These are phyloP conservation scores for Globisporangium ultimum DNA, from an alignment of 352 stramenopile species.

Conservation along the genomic window DNA sequence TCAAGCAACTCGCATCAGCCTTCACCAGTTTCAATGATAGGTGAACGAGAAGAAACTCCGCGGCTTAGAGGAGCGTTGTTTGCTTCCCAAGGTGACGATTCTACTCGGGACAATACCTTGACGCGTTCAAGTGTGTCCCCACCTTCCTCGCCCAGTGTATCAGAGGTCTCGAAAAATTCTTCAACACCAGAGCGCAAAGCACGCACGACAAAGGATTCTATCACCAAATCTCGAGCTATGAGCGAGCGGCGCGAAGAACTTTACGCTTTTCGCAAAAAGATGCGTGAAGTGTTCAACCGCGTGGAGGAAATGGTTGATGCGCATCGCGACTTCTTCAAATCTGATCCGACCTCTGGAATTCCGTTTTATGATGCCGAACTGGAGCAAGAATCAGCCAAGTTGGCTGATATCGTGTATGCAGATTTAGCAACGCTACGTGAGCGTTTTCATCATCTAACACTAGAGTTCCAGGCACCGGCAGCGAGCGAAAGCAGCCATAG, in stretches of 20 bases:
- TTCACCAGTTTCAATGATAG: background rate
- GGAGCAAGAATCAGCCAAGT: conserved; percentile 26
- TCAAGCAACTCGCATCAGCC: background rate
- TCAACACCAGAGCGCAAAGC: background rate
- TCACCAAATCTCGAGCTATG: background rate
- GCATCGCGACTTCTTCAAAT: conserved; percentile 59
- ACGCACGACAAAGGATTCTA: background rate
- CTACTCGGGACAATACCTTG: background rate
- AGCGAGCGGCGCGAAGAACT: conserved; percentile 44
- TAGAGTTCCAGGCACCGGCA: conserved; percentile 15
- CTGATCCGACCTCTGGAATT: conserved; percentile 34
- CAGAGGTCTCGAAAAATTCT: background rate
- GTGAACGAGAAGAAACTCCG: background rate
- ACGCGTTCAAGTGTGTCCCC: background rate
- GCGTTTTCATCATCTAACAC: conserved; percentile 33
- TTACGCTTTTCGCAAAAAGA: conserved; percentile 58
- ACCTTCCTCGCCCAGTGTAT: background rate
- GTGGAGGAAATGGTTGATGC: conserved; percentile 67
- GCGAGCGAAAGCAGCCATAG: background rate
- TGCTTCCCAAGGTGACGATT: background rate
- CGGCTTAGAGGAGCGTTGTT: background rate
- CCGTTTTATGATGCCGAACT: conserved; percentile 23
- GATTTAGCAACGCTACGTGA: conserved; percentile 36
- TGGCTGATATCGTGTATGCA: conserved; percentile 38
- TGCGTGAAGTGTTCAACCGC: conserved; percentile 52